These are phyloP conservation scores for Blastobotrys niveus DNA, from an alignment of 1,139 yeast genomes.

Conservation along the genomic window DNA sequence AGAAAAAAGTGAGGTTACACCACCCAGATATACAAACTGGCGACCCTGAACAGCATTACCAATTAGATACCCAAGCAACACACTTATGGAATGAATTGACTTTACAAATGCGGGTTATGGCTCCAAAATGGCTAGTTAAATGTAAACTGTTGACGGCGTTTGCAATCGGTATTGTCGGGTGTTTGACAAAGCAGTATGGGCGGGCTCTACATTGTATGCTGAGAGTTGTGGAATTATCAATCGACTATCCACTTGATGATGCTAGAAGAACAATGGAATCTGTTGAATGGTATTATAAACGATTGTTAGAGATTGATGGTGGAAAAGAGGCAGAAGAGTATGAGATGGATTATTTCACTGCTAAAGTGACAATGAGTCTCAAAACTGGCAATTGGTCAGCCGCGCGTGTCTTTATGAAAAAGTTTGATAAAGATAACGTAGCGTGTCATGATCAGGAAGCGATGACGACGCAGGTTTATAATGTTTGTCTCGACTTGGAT, in stretches of 20 bases:
- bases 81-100: constrained; percentile 5
- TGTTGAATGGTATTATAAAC: not conserved
- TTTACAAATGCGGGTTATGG: not conserved
- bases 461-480: constrained; percentile 1
- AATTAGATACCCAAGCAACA: not conserved
- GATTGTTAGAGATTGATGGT: no score
- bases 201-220: constrained; percentile 2
- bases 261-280: constrained; percentile 1
- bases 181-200: not conserved
- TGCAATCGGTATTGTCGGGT: not conserved
- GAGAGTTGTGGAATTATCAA: not conserved
- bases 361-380: constrained; percentile 1
- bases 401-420: not conserved
- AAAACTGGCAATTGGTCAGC: not conserved
- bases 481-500: constrained; percentile 2
- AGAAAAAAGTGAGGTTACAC: not conserved
- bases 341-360: not conserved
- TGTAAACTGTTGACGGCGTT: constrained; percentile 5
- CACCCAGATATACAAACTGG: not conserved
- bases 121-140: not conserved
- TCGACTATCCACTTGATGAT: constrained; percentile 1
- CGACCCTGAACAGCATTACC: not conserved
- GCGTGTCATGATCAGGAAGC: not conserved
- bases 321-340: not conserved
- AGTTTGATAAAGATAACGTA: not conserved